Conservation (phyloP, 140 eudicot genomes). For the Anethum foeniculum region DNA sequence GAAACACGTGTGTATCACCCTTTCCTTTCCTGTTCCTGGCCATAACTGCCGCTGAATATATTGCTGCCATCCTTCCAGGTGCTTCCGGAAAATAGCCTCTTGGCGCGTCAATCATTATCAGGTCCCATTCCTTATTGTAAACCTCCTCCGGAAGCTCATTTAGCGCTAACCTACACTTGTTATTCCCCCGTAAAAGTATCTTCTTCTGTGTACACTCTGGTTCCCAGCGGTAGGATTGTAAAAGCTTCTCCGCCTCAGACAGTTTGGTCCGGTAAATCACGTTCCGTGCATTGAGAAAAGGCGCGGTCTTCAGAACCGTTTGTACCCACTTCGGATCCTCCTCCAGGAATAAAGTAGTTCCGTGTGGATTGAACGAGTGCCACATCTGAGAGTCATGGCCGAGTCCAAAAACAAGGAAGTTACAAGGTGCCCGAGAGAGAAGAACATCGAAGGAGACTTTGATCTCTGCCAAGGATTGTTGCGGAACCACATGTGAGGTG, state of each 20-base stretch:
- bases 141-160: conserved; percentile 56
- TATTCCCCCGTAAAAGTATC: conserved; percentile 40
- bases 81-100: conserved; percentile 69
- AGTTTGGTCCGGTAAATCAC: conserved; percentile 56
- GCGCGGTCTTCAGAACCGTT: conserved; percentile 55
- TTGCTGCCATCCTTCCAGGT: conserved; percentile 96
- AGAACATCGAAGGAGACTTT: conserved; percentile 50
- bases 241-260: conserved; percentile 51
- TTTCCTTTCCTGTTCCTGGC: conserved; percentile 60
- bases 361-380: conserved; percentile 61
- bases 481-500: conserved; percentile 61
- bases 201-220: conserved; percentile 44
- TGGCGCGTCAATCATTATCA: conserved; percentile 98
- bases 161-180: conserved; percentile 56
- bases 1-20: conserved; percentile 74
- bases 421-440: conserved; percentile 33
- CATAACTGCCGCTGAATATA: conserved; percentile 81
- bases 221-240: conserved; percentile 28
- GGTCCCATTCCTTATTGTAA: conserved; percentile 85
- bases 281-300: conserved; percentile 46
- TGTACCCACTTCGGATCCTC: conserved; percentile 84
- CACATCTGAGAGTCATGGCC: conserved; percentile 88
- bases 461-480: conserved; percentile 50
- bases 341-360: conserved; percentile 69
- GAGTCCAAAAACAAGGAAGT: conserved; percentile 80